phyloP scores from a whole-genome alignment of 129 eudicot species.

The Flaveria trinervia region DNA sequence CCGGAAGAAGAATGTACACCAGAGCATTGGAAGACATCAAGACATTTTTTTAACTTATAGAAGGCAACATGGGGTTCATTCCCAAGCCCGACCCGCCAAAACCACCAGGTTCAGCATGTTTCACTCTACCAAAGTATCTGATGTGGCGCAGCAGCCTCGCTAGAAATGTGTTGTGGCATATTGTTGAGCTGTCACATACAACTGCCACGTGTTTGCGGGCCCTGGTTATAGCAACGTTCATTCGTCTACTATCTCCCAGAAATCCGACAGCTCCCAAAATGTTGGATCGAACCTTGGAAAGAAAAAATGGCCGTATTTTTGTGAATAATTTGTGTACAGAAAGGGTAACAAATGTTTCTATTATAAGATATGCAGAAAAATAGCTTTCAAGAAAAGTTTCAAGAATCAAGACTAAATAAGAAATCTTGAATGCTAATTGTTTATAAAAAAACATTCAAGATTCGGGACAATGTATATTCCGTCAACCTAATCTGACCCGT shows the following conservation, averaged over 20 bases:
- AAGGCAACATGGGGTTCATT: constrained; percentile 88
- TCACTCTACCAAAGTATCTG: constrained; percentile 88
- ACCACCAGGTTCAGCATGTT: constrained; percentile 83
- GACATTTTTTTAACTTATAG: constrained; percentile 43
- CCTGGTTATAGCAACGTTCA: constrained; percentile 96
- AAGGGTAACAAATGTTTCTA: background rate
- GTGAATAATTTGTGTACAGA: background rate
- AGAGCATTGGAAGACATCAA: constrained; percentile 20
- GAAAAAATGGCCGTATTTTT: background rate
- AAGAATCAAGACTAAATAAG: constrained; percentile 9
- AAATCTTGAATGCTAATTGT: background rate
- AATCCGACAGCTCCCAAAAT: constrained; percentile 95
- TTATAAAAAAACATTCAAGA: background rate
- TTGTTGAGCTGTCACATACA: constrained; percentile 95
- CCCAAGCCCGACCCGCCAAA: constrained; percentile 72
- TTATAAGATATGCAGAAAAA: no score
- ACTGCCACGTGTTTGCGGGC: constrained; percentile 96
- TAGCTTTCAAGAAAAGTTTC: background rate
- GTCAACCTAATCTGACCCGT: background rate
- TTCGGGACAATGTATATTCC: background rate
- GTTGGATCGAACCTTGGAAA: constrained; percentile 84
- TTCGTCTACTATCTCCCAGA: constrained; percentile 88
- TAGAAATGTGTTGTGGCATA: constrained; percentile 89
- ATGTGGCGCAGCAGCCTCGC: constrained; percentile 96
- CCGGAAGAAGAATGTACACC: constrained; percentile 42